Conservation (phyloP, 2,329 filamentous ascomycete species). For the Aureobasidium sp. region DNA sequence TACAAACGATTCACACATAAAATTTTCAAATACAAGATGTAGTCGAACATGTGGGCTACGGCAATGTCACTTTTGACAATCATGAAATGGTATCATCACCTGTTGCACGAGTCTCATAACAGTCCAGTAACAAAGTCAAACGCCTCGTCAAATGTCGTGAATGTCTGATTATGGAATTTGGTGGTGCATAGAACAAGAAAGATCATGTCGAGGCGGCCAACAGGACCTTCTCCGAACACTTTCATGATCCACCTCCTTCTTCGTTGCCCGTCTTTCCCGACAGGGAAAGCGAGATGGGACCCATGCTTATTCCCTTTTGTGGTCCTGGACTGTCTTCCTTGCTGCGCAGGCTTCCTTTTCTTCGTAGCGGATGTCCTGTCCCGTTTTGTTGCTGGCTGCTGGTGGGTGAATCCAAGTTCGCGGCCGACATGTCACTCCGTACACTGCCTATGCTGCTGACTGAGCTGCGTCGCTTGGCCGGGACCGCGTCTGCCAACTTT, state of each 20-base stretch:
- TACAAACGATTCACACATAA: neutral
- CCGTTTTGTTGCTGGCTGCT: conserved; percentile 17
- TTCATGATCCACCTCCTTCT: conserved; percentile 1
- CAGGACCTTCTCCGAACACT: neutral
- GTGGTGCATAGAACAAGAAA: neutral
- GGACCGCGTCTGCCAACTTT: conserved; percentile 56
- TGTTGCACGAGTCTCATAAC: neutral
- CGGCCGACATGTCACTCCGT: conserved; percentile 19
- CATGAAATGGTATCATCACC: neutral
- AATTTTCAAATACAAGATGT: neutral
- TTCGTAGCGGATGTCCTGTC: conserved; percentile 29
- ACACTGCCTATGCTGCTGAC: conserved; percentile 24
- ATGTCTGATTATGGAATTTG: conserved; percentile 3
- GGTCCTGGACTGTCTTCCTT: conserved; percentile 30
- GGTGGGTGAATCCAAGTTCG: conserved; percentile 19
- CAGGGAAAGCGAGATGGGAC: conserved; percentile 7
- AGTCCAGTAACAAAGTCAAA: neutral
- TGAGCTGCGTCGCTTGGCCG: conserved; percentile 38
- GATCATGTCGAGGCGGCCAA: neutral
- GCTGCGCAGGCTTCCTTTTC: conserved; percentile 38
- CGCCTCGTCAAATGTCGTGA: conserved; percentile 15
- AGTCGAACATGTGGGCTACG: neutral
- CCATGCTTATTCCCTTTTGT: conserved; percentile 30
- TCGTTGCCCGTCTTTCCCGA: conserved; percentile 3
- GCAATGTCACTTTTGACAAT: neutral